Base-by-base conservation (phyloP, 2,329 filamentous ascomycete genomes). In the Didymella arachidicola region DNA sequence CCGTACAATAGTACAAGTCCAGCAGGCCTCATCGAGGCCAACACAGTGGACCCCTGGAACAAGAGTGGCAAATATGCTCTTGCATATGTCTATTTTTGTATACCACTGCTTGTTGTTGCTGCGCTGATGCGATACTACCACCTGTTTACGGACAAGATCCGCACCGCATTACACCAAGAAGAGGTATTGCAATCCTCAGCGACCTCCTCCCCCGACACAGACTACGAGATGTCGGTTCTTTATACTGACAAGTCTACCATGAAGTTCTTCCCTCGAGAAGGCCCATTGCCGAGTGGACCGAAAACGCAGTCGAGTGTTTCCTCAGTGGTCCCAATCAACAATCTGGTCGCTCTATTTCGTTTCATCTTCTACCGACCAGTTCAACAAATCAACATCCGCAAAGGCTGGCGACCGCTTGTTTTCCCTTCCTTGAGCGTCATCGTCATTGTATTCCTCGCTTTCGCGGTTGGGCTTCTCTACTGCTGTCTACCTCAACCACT, bases 61-160 rank as follows among this genome's bases (percentile, higher is more conserved):
- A 80, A 92, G 71, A 88, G 93, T 22, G 91, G 89, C 43, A 96
- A 96, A 80, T 97, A 97, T 79, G 92, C 85, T 2, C 79, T 92
- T 50, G 92, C 89, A 57, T 97, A 92, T 87, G 92, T 94, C 14
- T 97, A 96, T 77, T 96, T 97, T 71, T 88, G 90, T 51, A 77
- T 96, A 47, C 86, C 88, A 49, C 77, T 97, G 59, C 83, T 93
- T 63, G 83, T 85, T 27, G 70, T 86, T 53, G 87, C 93, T 4
- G 79, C 90, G 11, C 70, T 89, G 11, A 82, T 94, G 72, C 87
- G 92, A 65, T 83, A 91, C 72, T 97, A 93, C 83, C 90, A 97
- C 77, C 88, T 90, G 67, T 97, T 92, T 89, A 92, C 93, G 68
- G 93, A 97, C 81, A 96, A 95, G 80, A 92, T 96, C 65, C 87